phyloP scores from a whole-genome alignment of 345 rosid species.

The Populus euphratica region DNA sequence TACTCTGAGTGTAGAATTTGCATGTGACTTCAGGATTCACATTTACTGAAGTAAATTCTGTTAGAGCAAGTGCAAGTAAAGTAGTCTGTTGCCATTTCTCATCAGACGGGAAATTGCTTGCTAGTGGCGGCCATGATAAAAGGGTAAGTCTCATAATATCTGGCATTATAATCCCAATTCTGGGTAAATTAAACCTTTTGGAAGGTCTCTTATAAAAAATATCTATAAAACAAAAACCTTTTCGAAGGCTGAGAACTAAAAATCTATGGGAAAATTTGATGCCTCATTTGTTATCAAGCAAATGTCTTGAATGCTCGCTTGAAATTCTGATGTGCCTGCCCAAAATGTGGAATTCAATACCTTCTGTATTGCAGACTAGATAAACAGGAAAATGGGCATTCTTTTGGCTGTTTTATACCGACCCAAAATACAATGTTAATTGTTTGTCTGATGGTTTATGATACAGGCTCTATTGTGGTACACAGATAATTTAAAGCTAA shows the following conservation, averaged over 20 bases:
- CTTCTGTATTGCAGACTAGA: neutral
- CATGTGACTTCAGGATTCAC: slow-evolving; percentile 54
- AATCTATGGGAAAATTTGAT: neutral
- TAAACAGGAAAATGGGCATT: neutral
- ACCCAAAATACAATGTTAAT: neutral
- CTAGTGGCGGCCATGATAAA: slow-evolving; percentile 97
- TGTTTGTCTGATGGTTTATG: slow-evolving; percentile 4
- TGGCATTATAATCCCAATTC: neutral
- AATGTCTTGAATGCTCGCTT: neutral
- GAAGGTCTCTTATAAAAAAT: neutral
- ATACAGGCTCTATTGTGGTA: slow-evolving; percentile 85
- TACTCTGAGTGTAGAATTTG: slow-evolving; percentile 6
- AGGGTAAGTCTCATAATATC: slow-evolving; percentile 47
- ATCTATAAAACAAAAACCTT: neutral
- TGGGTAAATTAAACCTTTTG: neutral
- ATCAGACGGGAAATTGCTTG: slow-evolving; percentile 92
- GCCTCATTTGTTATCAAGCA: neutral
- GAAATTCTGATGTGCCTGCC: neutral
- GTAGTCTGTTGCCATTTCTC: slow-evolving; percentile 90
- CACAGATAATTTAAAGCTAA: slow-evolving; percentile 67
- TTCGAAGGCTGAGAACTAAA: neutral
- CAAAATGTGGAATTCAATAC: neutral
- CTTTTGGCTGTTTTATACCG: neutral
- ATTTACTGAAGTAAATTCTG: slow-evolving; percentile 62
- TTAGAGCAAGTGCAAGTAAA: slow-evolving; percentile 77